A percentile compares a stretch with the other conserved stretches of the same genome.
Evolutionary conservation across 2,329 filamentous ascomycete genomes (phyloP).

Genomic region (Penicillium glabrum): DNA sequence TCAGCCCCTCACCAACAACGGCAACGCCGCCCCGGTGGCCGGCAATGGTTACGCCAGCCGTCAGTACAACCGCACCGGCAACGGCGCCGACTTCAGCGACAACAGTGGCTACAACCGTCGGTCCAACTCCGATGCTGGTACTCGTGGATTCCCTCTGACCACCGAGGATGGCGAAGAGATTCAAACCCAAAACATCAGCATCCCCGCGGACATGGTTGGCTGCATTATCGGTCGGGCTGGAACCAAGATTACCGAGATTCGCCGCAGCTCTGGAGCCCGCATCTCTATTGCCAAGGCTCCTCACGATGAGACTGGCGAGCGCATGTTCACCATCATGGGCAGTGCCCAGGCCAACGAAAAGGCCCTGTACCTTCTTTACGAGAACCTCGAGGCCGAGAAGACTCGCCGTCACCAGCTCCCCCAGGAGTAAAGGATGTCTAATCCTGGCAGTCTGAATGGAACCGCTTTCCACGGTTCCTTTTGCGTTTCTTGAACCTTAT

Average conservation of each 20-base stretch:
- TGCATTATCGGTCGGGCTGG: slow-evolving; percentile 97
- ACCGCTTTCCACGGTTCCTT: slow-evolving; percentile 17
- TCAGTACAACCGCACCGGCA: slow-evolving; percentile 87
- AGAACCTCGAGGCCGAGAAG: slow-evolving; percentile 99
- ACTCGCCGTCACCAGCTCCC: slow-evolving; percentile 87
- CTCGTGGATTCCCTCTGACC: slow-evolving; percentile 79
- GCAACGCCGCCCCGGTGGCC: slow-evolving; percentile 44
- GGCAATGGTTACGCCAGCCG: slow-evolving; percentile 59
- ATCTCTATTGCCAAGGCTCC: slow-evolving; percentile 98
- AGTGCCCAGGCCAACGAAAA: slow-evolving; percentile 92
- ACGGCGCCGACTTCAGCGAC: slow-evolving; percentile 96
- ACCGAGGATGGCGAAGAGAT: slow-evolving; percentile 97
- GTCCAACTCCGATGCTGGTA: slow-evolving; percentile 77
- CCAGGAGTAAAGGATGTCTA: slow-evolving; percentile 47
- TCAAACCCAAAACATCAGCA: slow-evolving; percentile 99
- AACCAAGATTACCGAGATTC: slow-evolving; percentile 98
- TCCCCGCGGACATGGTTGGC: slow-evolving; percentile 98
- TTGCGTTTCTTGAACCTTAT: slow-evolving; percentile 24
- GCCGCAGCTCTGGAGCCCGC: slow-evolving; percentile 91
- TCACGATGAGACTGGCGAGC: slow-evolving; percentile 95
- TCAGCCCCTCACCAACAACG: slow-evolving; percentile 53
- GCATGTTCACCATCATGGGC: slow-evolving; percentile 99
- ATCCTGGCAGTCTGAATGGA: slow-evolving; percentile 16
- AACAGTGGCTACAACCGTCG: slow-evolving; percentile 73
- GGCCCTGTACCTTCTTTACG: slow-evolving; percentile 92